Evolutionary conservation across 106 monocot genomes (phyloP).

Genomic region (Agapanthus africanus): DNA sequence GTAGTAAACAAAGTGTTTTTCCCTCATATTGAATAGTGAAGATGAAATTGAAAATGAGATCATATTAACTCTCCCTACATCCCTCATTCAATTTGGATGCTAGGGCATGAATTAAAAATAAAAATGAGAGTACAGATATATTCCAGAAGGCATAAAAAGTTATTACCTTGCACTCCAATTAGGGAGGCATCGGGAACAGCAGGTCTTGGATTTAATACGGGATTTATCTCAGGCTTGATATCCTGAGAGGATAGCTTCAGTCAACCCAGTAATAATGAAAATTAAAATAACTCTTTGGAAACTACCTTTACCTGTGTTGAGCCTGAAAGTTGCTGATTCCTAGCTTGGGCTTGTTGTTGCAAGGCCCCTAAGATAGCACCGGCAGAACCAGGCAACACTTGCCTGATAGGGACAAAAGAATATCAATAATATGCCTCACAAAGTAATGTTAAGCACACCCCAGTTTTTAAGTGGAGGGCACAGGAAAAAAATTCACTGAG

Average conservation of each 20-base stretch:
- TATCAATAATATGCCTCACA: no score
- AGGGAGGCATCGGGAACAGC: constrained; percentile 69
- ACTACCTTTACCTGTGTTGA: constrained; percentile 43
- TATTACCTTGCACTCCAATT: constrained; percentile 68
- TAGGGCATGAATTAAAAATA: background rate
- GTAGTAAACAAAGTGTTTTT: background rate
- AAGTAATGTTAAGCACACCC: no score
- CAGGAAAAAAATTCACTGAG: constrained; percentile 53
- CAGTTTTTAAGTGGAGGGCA: no score
- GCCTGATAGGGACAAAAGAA: constrained; percentile 28
- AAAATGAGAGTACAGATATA: background rate
- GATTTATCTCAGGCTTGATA: constrained; percentile 78
- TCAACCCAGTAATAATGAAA: background rate
- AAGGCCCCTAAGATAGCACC: constrained; percentile 48
- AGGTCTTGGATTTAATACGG: constrained; percentile 62
- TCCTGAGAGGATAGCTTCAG: constrained; percentile 32
- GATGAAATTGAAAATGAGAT: background rate
- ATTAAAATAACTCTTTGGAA: background rate
- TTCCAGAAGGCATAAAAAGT: background rate
- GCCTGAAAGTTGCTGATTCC: constrained; percentile 68
- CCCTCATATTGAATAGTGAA: no score
- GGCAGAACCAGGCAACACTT: constrained; percentile 69
- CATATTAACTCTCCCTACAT: background rate
- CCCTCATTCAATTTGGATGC: background rate
- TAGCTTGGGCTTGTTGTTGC: constrained; percentile 60